phyloP scores from a whole-genome alignment of 371 early-diverging fungal genomes.

The Choanephora cucurbitarum region DNA sequence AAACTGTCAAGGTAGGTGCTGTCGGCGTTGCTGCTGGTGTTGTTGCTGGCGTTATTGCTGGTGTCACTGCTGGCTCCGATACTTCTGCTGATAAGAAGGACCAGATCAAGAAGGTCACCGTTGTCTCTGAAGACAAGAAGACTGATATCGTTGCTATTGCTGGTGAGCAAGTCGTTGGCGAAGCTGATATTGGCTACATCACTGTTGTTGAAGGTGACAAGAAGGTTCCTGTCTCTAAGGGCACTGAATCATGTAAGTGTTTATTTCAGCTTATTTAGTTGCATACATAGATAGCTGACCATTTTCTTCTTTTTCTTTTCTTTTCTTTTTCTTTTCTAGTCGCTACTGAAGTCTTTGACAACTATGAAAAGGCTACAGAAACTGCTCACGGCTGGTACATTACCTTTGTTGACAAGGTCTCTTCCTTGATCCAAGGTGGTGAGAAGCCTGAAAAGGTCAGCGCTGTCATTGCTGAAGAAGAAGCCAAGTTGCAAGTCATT shows the following conservation, averaged over 20 bases:
- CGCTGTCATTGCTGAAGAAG: conserved; percentile 2
- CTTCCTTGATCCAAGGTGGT: conserved; percentile 1
- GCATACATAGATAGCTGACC: background rate
- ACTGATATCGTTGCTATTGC: background rate
- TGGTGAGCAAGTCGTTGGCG: background rate
- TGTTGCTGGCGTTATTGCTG: conserved; percentile 1
- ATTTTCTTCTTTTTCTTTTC: background rate
- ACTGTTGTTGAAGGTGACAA: conserved; percentile 52
- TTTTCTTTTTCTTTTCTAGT: background rate
- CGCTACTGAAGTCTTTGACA: background rate
- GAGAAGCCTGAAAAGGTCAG: background rate
- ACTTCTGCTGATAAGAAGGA: background rate
- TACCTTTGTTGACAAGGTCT: background rate
- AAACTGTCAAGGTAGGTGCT: conserved; percentile 3
- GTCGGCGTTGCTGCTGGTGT: background rate
- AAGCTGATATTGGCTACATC: background rate
- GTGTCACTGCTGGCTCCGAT: conserved; percentile 3
- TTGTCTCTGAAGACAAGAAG: background rate
- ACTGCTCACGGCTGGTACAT: background rate
- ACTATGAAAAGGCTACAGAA: background rate
- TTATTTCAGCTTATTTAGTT: too few relatives aligned
- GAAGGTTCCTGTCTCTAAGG: conserved; percentile 51
- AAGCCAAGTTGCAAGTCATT: background rate
- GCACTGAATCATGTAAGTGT: background rate
- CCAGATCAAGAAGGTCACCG: background rate